Conservation (phyloP, 2,329 filamentous ascomycete genomes). For the Trichoderma sp. region DNA sequence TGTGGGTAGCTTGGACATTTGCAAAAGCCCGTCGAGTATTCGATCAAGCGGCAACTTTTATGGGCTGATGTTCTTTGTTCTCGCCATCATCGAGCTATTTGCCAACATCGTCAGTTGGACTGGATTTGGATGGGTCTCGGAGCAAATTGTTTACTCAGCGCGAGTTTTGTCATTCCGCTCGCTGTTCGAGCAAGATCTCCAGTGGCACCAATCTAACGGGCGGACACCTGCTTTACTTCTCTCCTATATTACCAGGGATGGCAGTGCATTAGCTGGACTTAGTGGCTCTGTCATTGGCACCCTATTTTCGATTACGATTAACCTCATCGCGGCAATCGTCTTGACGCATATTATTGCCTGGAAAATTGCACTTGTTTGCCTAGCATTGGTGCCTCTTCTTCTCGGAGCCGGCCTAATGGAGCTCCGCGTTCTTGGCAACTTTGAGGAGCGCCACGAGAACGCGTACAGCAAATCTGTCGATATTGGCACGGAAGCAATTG, state of each 20-base stretch:
- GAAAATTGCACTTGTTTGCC: conserved; percentile 67
- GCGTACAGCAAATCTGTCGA: conserved; percentile 59
- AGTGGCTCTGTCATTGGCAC: conserved; percentile 65
- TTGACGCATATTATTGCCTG: conserved; percentile 66
- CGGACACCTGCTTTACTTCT: conserved; percentile 58
- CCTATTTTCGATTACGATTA: conserved; percentile 60
- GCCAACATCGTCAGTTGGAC: conserved; percentile 53
- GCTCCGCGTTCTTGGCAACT: conserved; percentile 54
- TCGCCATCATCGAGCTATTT: conserved; percentile 43
- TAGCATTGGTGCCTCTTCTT: conserved; percentile 62
- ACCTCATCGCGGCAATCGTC: conserved; percentile 61
- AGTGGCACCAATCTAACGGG: conserved; percentile 63
- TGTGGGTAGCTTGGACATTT: conserved; percentile 40
- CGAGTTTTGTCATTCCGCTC: conserved; percentile 58
- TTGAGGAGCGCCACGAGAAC: conserved; percentile 56
- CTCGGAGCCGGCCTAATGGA: conserved; percentile 64
- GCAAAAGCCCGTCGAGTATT: conserved; percentile 34
- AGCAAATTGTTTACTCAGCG: conserved; percentile 58
- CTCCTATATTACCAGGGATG: conserved; percentile 63
- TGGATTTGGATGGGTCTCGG: conserved; percentile 44
- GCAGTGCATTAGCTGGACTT: conserved; percentile 58
- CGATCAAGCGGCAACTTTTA: conserved; percentile 39
- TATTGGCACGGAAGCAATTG: conserved; percentile 60
- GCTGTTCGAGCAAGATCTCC: conserved; percentile 59
- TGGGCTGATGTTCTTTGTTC: conserved; percentile 46